Conservation (phyloP, 176 grass and related monocot genomes). For the Luzula sylvatica region DNA sequence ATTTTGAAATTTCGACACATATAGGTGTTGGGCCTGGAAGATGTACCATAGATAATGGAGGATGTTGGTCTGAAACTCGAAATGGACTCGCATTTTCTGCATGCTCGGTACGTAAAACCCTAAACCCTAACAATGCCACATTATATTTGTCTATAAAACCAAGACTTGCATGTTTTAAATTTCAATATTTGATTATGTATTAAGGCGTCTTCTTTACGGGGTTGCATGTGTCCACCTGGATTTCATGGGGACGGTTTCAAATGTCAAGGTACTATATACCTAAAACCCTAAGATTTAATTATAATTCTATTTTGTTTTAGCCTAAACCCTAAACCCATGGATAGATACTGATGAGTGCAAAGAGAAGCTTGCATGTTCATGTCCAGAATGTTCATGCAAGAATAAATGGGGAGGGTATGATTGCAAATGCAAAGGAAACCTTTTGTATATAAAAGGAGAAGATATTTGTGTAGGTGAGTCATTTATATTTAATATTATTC, state of each 20-base stretch:
- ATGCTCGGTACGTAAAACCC: conserved; percentile 41
- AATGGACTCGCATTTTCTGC: conserved; percentile 45
- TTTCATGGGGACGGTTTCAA: conserved; percentile 68
- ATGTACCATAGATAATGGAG: conserved; percentile 66
- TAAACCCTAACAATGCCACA: background rate
- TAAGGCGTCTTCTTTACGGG: conserved; percentile 32
- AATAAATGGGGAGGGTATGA: conserved; percentile 93
- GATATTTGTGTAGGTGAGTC: conserved; percentile 78
- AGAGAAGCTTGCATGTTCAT: conserved; percentile 85
- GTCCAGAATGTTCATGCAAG: conserved; percentile 82
- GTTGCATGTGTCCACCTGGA: conserved; percentile 66
- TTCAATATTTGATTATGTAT: background rate
- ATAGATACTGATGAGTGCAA: conserved; percentile 86
- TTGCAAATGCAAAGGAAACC: conserved; percentile 75
- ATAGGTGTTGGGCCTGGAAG: conserved; percentile 72
- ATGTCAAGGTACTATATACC: conserved; percentile 42
- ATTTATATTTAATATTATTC: background rate
- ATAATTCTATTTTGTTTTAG: background rate
- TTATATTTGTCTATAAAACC: background rate
- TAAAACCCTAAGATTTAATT: background rate
- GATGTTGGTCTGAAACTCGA: conserved; percentile 68
- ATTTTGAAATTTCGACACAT: no score
- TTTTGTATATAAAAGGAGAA: conserved; percentile 73
- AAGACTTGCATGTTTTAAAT: background rate
- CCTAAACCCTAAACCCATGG: no score